These are phyloP conservation scores for Wallemia mellicola DNA, from an alignment of 1,284 basidiomycete genomes.

Conservation along the genomic window DNA sequence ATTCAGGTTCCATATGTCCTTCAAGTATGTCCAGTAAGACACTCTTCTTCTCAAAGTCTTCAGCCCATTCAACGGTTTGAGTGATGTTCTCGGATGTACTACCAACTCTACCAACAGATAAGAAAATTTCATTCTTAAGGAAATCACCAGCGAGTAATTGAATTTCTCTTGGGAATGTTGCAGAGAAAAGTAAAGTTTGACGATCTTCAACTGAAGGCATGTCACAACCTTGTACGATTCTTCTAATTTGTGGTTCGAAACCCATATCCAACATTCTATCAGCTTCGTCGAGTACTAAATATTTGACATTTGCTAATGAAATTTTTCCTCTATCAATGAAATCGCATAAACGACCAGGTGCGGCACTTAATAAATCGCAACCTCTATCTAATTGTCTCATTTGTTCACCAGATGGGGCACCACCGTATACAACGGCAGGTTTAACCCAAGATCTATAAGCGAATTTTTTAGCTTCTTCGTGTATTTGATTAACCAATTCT, in stretches of 20 bases:
- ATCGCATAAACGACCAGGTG: conserved; percentile 95
- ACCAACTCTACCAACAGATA: conserved; percentile 92
- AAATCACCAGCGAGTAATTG: conserved; percentile 90
- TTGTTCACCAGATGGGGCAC: conserved; percentile 89
- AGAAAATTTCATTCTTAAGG: conserved; percentile 88
- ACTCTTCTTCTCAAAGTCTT: conserved; percentile 88
- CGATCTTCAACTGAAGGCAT: conserved; percentile 80
- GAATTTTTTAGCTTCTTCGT: conserved; percentile 97
- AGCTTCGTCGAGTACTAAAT: conserved; percentile 94
- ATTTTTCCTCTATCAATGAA: conserved; percentile 93
- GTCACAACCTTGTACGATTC: conserved; percentile 92
- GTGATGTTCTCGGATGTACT: conserved; percentile 99
- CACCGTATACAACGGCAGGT: conserved; percentile 95
- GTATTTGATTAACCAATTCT: conserved; percentile 95
- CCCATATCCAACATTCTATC: conserved; percentile 99
- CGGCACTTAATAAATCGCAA: conserved; percentile 86
- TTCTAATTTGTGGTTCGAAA: conserved; percentile 97
- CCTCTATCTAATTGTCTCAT: conserved; percentile 82
- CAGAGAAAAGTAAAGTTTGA: conserved; percentile 99
- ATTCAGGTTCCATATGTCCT: conserved; percentile 26
- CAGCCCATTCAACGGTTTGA: conserved; percentile 94
- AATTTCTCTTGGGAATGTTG: conserved; percentile 97
- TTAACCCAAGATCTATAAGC: conserved; percentile 98
- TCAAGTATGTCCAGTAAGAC: conserved; percentile 79
- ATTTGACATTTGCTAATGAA: conserved; percentile 82